A percentile compares a stretch with the other conserved stretches of the same genome.
phyloP scores from a whole-genome alignment of 2,329 filamentous ascomycete species.

The Botryotinia calthae region DNA sequence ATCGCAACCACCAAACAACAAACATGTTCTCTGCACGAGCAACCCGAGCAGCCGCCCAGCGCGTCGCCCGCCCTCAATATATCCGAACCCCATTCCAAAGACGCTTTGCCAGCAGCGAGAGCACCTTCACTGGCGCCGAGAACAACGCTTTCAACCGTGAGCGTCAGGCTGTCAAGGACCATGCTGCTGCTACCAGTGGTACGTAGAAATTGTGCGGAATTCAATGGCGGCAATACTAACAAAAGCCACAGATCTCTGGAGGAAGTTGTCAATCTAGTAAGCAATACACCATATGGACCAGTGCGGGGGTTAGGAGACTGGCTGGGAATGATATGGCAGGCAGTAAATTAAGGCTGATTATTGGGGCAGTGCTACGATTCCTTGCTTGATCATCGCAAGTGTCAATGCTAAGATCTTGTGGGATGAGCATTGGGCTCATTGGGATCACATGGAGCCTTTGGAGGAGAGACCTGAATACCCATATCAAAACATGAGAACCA shows the following conservation, averaged over 20 bases:
- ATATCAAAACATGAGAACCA: slow-evolving; percentile 96
- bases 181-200: slow-evolving; percentile 84
- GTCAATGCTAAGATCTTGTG: slow-evolving; percentile 89
- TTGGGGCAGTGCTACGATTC: slow-evolving; percentile 65
- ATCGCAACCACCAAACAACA: slow-evolving; percentile 25
- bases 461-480: slow-evolving; percentile 92
- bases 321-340: neutral
- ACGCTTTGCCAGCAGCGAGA: slow-evolving; percentile 64
- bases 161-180: slow-evolving; percentile 84
- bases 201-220: slow-evolving; percentile 41
- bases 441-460: slow-evolving; percentile 76
- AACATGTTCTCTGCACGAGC: slow-evolving; percentile 64
- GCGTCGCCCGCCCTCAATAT: slow-evolving; percentile 54
- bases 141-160: slow-evolving; percentile 95
- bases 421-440: slow-evolving; percentile 97
- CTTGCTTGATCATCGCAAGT: slow-evolving; percentile 66
- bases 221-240: slow-evolving; percentile 25
- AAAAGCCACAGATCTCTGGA: slow-evolving; percentile 73
- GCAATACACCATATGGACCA: slow-evolving; percentile 37
- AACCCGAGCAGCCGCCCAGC: slow-evolving; percentile 58
- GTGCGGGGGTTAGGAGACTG: neutral
- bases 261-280: slow-evolving; percentile 95
- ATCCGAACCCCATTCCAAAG: slow-evolving; percentile 61
- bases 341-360: slow-evolving; percentile 21
- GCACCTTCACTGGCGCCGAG: slow-evolving; percentile 57